Evolutionary conservation across 1,284 basidiomycete genomes (phyloP).

Genomic region (Mycena citricolor): DNA sequence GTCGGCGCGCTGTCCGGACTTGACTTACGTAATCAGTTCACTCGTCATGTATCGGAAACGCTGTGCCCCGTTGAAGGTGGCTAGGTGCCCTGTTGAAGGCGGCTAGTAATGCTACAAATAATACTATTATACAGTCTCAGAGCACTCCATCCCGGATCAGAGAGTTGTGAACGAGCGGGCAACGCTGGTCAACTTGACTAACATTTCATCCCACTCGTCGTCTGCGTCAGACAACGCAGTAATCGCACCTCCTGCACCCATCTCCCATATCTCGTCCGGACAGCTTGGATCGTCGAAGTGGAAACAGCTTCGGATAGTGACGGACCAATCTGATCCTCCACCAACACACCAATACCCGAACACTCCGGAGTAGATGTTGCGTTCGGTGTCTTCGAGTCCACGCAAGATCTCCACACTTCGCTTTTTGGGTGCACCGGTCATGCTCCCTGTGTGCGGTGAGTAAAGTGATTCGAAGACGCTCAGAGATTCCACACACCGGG

Average conservation of each 20-base stretch:
- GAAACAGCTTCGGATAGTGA: slow-evolving; percentile 94
- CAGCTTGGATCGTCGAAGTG: slow-evolving; percentile 53
- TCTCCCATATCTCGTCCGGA: slow-evolving; percentile 57
- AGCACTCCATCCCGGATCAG: too few species aligned
- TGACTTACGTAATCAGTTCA: not conserved
- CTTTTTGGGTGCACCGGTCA: slow-evolving; percentile 98
- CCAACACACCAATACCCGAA: slow-evolving; percentile 92
- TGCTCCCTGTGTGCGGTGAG: slow-evolving; percentile 81
- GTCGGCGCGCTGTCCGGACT: slow-evolving; percentile 1
- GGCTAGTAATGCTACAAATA: too few species aligned
- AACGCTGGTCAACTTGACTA: slow-evolving; percentile 78
- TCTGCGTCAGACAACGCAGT: slow-evolving; percentile 88
- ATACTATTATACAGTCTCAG: too few species aligned
- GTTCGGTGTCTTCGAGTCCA: slow-evolving; percentile 68
- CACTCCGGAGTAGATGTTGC: slow-evolving; percentile 91
- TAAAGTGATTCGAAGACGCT: slow-evolving; percentile 2
- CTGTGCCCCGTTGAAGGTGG: too few species aligned
- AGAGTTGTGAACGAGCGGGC: slow-evolving; percentile 54
- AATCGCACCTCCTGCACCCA: slow-evolving; percentile 95
- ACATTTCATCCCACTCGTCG: slow-evolving; percentile 94
- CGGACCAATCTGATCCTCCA: slow-evolving; percentile 89
- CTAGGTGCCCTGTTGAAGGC: too few species aligned
- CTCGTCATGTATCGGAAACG: too few species aligned
- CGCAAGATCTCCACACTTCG: slow-evolving; percentile 91
- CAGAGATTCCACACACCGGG: slow-evolving; percentile 56